phyloP scores from a whole-genome alignment of 768 basidiomycete genomes.

The Terana coerulea region DNA sequence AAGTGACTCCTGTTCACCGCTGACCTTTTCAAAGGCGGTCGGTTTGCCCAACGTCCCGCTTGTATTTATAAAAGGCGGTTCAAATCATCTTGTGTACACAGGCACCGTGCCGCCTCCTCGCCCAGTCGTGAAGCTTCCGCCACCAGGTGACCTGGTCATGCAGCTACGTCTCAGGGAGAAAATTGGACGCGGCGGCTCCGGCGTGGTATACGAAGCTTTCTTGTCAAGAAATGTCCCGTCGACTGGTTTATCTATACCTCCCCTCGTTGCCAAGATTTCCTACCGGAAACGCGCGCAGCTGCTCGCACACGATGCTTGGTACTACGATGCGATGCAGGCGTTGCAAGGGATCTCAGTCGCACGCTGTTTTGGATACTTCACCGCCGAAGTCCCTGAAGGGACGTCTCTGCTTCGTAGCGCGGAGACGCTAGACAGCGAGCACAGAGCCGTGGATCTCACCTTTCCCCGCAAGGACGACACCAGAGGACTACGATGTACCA shows the following conservation, averaged over 20 bases:
- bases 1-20: too few relatives aligned
- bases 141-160: background rate
- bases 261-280: background rate
- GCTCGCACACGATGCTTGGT: background rate
- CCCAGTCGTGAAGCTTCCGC: background rate
- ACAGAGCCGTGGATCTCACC: too few relatives aligned
- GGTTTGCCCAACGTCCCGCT: background rate
- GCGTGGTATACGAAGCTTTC: background rate
- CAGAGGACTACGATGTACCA: background rate
- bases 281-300: background rate
- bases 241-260: background rate
- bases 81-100: too few relatives aligned
- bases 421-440: too few relatives aligned
- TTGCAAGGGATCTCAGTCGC: background rate
- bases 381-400: background rate
- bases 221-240: background rate
- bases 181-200: background rate
- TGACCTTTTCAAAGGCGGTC: background rate
- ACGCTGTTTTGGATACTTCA: background rate
- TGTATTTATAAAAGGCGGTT: too few relatives aligned
- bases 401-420: background rate
- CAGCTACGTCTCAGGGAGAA: background rate
- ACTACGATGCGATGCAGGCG: background rate
- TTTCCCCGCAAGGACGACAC: background rate
- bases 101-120: too few relatives aligned